phyloP scores from a whole-genome alignment of 169 alveolate genomes.

The Plasmodium reichenowi region DNA sequence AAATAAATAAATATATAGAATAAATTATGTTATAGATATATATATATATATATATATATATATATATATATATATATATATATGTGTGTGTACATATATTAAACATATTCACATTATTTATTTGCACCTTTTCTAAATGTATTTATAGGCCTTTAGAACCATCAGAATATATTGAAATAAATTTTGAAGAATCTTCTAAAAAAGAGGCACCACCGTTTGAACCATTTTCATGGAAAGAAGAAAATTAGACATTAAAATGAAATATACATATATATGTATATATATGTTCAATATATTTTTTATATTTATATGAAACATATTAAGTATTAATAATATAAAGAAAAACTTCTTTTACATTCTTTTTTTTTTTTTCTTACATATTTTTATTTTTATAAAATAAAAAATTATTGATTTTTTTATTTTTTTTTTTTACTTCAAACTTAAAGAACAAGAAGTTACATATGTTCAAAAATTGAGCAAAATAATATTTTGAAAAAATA shows the following conservation, averaged over 20 bases:
- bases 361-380: too few relatives aligned
- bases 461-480: too few relatives aligned
- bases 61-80: background rate
- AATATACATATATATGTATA: background rate
- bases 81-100: background rate
- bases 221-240: slow-evolving; percentile 77
- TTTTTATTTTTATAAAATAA: too few relatives aligned
- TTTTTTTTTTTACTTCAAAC: too few relatives aligned
- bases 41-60: background rate
- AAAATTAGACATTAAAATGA: slow-evolving; percentile 21
- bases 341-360: too few relatives aligned
- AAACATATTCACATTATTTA: background rate
- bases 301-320: too few relatives aligned
- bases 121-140: background rate
- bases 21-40: background rate
- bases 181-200: slow-evolving; percentile 22
- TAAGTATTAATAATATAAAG: too few relatives aligned
- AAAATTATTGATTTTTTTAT: too few relatives aligned
- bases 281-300: background rate
- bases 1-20: background rate
- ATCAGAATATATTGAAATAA: slow-evolving; percentile 63
- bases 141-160: slow-evolving; percentile 74
- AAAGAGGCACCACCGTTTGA: slow-evolving; percentile 78
- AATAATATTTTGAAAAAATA: too few relatives aligned
- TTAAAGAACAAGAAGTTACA: too few relatives aligned